Conservation (phyloP, 495 filamentous ascomycete species). For the Penicillium odoratum region DNA sequence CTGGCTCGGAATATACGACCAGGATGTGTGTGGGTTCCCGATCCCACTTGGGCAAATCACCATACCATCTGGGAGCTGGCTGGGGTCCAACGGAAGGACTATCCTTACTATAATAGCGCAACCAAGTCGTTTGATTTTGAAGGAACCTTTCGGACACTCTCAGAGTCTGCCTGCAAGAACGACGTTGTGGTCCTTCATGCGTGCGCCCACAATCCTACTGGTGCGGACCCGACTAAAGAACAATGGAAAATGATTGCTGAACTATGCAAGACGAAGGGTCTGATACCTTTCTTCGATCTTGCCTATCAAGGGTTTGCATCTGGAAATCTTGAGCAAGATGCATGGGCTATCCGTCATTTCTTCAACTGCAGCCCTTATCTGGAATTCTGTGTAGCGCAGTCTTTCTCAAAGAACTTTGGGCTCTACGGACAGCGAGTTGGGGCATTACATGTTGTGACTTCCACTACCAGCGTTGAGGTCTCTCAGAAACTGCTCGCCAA, state of each 20-base stretch:
- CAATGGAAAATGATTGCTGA: conserved; percentile 39
- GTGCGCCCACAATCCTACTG: conserved; percentile 49
- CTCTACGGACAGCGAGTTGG: conserved; percentile 42
- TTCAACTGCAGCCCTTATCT: conserved; percentile 3
- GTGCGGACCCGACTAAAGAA: conserved; percentile 32
- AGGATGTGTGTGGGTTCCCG: conserved; percentile 26
- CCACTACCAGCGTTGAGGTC: background rate
- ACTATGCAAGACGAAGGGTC: conserved; percentile 21
- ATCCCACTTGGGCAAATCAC: conserved; percentile 38
- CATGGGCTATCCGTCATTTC: conserved; percentile 43
- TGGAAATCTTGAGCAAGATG: conserved; percentile 39
- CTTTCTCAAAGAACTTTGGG: conserved; percentile 46
- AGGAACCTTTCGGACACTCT: conserved; percentile 9
- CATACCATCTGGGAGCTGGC: conserved; percentile 28
- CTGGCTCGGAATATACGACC: conserved; percentile 44
- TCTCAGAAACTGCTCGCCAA: conserved; percentile 12
- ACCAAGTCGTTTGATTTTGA: conserved; percentile 10
- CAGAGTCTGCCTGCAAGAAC: conserved; percentile 3
- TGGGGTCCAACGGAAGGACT: conserved; percentile 14
- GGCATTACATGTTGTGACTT: conserved; percentile 27
- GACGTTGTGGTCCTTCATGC: conserved; percentile 43
- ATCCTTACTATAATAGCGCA: conserved; percentile 35
- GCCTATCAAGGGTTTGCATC: conserved; percentile 49
- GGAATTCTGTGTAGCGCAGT: conserved; percentile 34
- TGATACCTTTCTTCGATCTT: conserved; percentile 44